These are phyloP conservation scores for Polyporus arcularius DNA, from an alignment of 768 basidiomycete genomes.

Conservation along the genomic window DNA sequence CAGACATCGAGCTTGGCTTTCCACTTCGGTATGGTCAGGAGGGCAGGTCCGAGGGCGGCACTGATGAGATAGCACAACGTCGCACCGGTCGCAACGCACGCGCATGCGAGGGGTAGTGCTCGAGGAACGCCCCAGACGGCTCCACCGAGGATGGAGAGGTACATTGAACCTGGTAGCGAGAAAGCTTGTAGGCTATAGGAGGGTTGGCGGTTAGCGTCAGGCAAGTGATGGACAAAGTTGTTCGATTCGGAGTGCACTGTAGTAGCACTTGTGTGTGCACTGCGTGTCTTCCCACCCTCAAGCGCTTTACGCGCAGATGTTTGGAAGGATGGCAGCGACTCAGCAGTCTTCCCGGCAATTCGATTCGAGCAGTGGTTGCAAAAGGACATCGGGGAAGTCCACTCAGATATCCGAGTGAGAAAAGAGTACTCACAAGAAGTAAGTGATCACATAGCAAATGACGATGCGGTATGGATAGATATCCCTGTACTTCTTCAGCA, in stretches of 20 bases:
- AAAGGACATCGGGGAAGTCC: no score
- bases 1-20: constrained; percentile 80
- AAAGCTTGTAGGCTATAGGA: constrained; percentile 84
- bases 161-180: constrained; percentile 96
- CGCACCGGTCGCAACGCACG: constrained; percentile 89
- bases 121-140: constrained; percentile 91
- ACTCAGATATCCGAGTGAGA: no score
- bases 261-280: background rate
- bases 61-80: constrained; percentile 92
- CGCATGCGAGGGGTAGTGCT: constrained; percentile 88
- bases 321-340: no score
- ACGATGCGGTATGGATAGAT: constrained; percentile 86
- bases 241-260: background rate
- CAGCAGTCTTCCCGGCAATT: background rate
- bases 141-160: constrained; percentile 93
- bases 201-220: background rate
- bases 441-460: constrained; percentile 84
- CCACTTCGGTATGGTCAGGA: constrained; percentile 86
- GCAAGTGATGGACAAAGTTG: background rate
- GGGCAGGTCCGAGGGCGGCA: constrained; percentile 88
- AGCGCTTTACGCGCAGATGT: no score
- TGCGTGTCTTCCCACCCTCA: no score
- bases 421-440: constrained; percentile 76
- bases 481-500: constrained; percentile 90
- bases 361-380: no score